Evolutionary conservation across 1,284 basidiomycete genomes (phyloP), one percentile per base, ranked within the genome.

Genomic region (Sphaerobolus stellatus): DNA sequence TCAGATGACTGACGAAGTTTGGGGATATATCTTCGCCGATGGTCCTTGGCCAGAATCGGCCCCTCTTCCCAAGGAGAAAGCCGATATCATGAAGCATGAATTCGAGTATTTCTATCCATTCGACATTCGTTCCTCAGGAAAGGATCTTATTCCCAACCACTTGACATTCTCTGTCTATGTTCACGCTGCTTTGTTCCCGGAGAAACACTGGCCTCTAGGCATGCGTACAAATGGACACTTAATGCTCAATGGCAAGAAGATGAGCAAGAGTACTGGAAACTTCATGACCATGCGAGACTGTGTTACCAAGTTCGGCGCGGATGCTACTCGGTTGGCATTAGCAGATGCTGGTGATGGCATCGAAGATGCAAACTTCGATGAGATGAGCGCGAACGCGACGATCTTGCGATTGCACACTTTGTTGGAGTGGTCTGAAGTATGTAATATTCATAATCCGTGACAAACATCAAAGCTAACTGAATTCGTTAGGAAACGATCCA

Each of bases 81-180:
- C 86, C 29, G 88, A 95, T 66, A 75, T 80, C 31, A 80, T 99
- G 72, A 93, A 91, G 67, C 89, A 91, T 71, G 90, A 95, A 71
- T 99, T 92, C 81, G 78, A 89, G 53, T 99, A 98, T 80, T 99
- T 98, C 77, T 99, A 99, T 74, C 97, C 97, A 48, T 89, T 98
- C 78, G 94, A 99, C 74, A 84, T 99, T 62, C 92, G 97, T 53
- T 98, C 96, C 7, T 98, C 96, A n/a, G 97, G 94, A 59, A 99
- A 99, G 75, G 97, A 99, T 68, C 80, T 99, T 54, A 92, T 99
- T 63, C 91, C 90, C 48, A 99, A 99, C 73, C 92, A 99, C 72
- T 71, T 99, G 62, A 95, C 96, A 3, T 98, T 99, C 79, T 88
- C 87, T 59, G 76, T 98, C 63, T 99, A 99, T 78, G 89, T 88